These are phyloP conservation scores for Talaromyces sp. DNA, from an alignment of 2,329 filamentous ascomycete genomes.

Conservation along the genomic window DNA sequence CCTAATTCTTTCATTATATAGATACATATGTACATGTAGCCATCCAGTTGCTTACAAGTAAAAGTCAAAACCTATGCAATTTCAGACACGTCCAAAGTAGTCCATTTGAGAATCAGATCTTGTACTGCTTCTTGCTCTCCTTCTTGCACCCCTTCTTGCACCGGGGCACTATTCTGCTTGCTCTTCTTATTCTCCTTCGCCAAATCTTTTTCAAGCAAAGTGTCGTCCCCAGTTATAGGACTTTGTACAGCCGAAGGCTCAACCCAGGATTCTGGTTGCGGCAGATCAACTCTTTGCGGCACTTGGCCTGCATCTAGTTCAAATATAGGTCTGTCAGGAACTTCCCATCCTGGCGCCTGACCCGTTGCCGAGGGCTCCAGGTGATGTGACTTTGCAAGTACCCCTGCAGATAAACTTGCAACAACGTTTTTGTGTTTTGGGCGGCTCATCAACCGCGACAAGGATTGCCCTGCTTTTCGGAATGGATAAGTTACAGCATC, in stretches of 20 bases:
- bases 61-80: background rate
- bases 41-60: background rate
- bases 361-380: no score
- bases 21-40: no score
- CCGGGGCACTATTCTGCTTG: no score
- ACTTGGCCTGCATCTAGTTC: background rate
- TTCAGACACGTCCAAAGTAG: background rate
- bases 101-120: background rate
- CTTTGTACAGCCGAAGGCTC: background rate
- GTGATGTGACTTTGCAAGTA: no score
- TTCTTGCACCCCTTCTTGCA: no score
- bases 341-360: no score
- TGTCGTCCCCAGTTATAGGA: background rate
- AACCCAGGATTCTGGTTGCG: background rate
- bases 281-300: background rate
- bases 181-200: background rate
- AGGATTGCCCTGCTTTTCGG: no score
- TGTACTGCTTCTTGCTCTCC: background rate
- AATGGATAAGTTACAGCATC: no score
- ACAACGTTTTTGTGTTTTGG: no score
- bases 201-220: background rate
- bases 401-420: no score
- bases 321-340: no score
- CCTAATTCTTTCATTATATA: background rate
- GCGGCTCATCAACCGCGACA: no score